Evolutionary conservation across 768 basidiomycete genomes (phyloP).

Genomic region (Sarcomyxa edulis): DNA sequence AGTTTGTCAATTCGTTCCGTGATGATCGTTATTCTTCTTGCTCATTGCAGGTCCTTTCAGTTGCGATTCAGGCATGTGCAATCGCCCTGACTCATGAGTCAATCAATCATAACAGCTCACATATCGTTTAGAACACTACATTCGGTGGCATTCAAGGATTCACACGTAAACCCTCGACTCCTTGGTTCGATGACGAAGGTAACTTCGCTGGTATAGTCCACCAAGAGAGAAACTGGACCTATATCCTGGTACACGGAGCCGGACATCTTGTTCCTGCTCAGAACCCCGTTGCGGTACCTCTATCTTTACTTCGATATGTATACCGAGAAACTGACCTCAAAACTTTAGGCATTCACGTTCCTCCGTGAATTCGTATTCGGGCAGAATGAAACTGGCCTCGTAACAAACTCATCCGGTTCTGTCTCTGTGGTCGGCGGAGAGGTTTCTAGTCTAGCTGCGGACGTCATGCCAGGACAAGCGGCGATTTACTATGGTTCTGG

Average conservation of each 20-base stretch:
- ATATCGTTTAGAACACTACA: constrained; percentile 56
- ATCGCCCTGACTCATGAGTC: background rate
- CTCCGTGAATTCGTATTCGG: constrained; percentile 69
- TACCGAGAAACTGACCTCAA: constrained; percentile 1
- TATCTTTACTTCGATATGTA: background rate
- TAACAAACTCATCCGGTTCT: constrained; percentile 26
- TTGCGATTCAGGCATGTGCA: constrained; percentile 19
- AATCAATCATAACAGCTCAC: constrained; percentile 2
- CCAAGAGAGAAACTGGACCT: constrained; percentile 68
- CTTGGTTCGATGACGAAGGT: constrained; percentile 57
- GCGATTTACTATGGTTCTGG: constrained; percentile 53
- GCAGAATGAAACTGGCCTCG: constrained; percentile 51
- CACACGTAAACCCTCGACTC: constrained; percentile 59
- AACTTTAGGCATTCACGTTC: constrained; percentile 53
- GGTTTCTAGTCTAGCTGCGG: constrained; percentile 34
- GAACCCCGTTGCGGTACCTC: constrained; percentile 31
- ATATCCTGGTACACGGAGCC: constrained; percentile 34
- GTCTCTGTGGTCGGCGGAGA: constrained; percentile 42
- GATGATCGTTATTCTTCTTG: constrained; percentile 4
- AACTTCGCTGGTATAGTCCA: constrained; percentile 66
- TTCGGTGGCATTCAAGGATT: constrained; percentile 78
- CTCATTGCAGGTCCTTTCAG: constrained; percentile 17
- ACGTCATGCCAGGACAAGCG: constrained; percentile 45
- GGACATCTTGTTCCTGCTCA: constrained; percentile 36
- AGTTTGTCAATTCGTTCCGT: constrained; percentile 24